Conservation (phyloP, 2,329 filamentous ascomycete species). For the Ascochyta viciae-villosae region DNA sequence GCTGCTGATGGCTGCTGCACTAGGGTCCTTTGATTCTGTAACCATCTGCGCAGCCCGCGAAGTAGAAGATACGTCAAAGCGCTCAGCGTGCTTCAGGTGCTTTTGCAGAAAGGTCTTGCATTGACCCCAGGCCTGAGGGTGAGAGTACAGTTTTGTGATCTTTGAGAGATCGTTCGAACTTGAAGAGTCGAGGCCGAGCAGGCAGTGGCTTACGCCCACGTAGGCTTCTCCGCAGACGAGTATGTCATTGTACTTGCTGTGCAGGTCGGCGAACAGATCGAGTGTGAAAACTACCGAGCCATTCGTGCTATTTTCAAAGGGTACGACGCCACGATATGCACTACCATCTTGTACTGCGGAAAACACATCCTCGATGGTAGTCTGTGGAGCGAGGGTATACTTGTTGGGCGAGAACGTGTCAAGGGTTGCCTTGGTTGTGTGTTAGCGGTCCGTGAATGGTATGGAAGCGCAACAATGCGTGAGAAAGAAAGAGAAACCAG, state of each 20-base stretch:
- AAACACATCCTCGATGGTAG: constrained; percentile 74
- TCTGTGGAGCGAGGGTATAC: constrained; percentile 51
- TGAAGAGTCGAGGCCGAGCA: constrained; percentile 61
- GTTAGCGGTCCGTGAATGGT: background rate
- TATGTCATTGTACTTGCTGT: constrained; percentile 69
- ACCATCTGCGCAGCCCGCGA: constrained; percentile 81
- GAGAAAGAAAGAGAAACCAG: too few relatives aligned
- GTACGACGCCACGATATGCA: constrained; percentile 79
- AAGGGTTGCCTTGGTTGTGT: constrained; percentile 59
- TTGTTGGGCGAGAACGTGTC: constrained; percentile 53
- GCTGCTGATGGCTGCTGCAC: constrained; percentile 79
- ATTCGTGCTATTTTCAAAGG: constrained; percentile 96
- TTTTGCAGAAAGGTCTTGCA: constrained; percentile 76
- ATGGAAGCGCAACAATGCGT: too few relatives aligned
- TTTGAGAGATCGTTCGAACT: constrained; percentile 58
- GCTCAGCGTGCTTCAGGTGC: constrained; percentile 76
- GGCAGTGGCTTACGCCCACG: constrained; percentile 85
- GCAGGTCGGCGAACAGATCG: constrained; percentile 82
- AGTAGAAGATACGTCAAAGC: constrained; percentile 84
- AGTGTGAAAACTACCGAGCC: constrained; percentile 90
- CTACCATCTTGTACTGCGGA: constrained; percentile 72
- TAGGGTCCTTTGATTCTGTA: constrained; percentile 66
- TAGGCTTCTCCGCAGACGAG: constrained; percentile 84
- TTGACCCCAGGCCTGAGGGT: constrained; percentile 95
- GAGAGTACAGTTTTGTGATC: constrained; percentile 82